Evolutionary conservation across 441 rosid species (phyloP), one percentile per base, ranked within the genome.

Genomic region (Biscutella auriculata): DNA sequence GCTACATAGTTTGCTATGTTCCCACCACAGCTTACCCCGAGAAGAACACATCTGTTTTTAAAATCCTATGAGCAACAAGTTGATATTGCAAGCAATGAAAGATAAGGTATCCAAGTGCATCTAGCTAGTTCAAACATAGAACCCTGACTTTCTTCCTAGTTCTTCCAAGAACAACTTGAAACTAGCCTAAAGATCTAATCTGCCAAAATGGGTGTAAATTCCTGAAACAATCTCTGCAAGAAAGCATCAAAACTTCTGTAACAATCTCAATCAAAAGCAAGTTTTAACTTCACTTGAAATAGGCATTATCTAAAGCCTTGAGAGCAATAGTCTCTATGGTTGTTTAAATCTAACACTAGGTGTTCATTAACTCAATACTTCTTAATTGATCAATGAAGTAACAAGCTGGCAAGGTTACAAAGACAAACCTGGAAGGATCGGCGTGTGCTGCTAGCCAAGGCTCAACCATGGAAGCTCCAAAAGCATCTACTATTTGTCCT

Each of bases 391-490:
- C n/a, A n/a, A n/a, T n/a, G n/a, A 1, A 40, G 42, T 32, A 63
- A 49, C 26, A 57, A 65, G 58, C 25, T 49, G 25, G 16, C 1
- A 66, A 36, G 30, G 26, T 16, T 19, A 44, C 32, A 46, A 10
- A 39, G 8, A 36, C 72, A 62, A 56, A 93, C 98, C 98, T 93
- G 68, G 96, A 83, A 11, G 82, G 93, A 79, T 93, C 98, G 0
- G 83, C 98, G 28, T 93, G 98, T 27, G 96, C 87, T 5, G 96
- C 96, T 9, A 93, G 61, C 99, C 99, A 93, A 0, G 97, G 99
- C 72, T 93, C 98, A 45, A 89, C 98, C 95, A 89, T 78, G 1
- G 95, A 85, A 9, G 96, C 91, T 30, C 98, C 98, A 36, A 93
- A 87, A 1, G 84, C 62, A 65, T 93, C 95, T 3, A 76, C 84